Evolutionary conservation across 331 rosid genomes (phyloP), one percentile per base, ranked within the genome.

Genomic region (Arachis monticola): DNA sequence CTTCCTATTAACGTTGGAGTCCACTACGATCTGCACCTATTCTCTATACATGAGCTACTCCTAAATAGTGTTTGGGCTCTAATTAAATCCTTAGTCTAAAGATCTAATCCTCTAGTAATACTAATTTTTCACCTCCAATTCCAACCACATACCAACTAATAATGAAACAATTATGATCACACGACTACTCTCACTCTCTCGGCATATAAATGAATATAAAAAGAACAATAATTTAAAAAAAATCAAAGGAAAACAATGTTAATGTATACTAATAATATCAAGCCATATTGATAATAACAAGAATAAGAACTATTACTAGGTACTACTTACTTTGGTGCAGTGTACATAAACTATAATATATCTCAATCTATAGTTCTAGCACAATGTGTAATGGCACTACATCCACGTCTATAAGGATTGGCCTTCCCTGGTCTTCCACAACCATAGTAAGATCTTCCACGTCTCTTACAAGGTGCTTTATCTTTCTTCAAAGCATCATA

Each of bases 351-450:
- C 0, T 0, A 7, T 35, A 2, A 35, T 35, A 35, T 35, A 35
- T 35, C 3, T 63, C 70, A 80, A 7, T 53, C 35, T 7, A 71
- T 74, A 5, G 2, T 0, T 68, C 79, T 80, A 4, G 75, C 55
- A 55, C 83, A 80, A 31, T 52, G 72, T 45, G 85, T 82, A 38
- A 82, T 57, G 65, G 1, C 30, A 1, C 7, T 72, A 60, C 82
- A 77, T 5, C 82, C 82, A 10, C 82, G 82, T 0, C 5, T 0
- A 7, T 72, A 82, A 53, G 85, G 85, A 38, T 82, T 82, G 17
- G 70, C 84, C 66, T 58, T 13, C 2, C 46, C 69, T 0, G 56
- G 9, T 8, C 5, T 5, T 2, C 59, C 56, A 67, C 85, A 70
- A 41, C 52, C 74, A 7, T 81, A 82, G 32, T 82, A 81, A 44